These are phyloP conservation scores for Cytospora paraplurivora DNA, from an alignment of 2,329 filamentous ascomycete genomes.

Conservation along the genomic window DNA sequence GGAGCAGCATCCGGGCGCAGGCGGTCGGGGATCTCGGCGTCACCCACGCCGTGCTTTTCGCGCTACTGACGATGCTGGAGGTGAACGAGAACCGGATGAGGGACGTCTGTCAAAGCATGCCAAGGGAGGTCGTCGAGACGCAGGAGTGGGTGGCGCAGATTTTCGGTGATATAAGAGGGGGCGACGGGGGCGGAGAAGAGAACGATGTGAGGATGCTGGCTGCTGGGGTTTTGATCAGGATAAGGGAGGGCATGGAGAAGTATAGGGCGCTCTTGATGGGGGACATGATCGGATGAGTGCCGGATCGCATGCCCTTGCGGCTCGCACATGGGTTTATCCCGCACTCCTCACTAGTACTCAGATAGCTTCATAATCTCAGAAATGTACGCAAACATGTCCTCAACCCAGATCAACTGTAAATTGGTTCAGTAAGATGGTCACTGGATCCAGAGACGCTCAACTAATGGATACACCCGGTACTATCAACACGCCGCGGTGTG, in stretches of 20 bases:
- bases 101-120: conserved; percentile 71
- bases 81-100: conserved; percentile 74
- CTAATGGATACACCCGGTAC: neutral
- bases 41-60: conserved; percentile 74
- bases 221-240: conserved; percentile 74
- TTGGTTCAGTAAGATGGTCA: neutral
- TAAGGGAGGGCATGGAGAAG: conserved; percentile 79
- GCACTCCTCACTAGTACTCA: too few species aligned
- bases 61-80: conserved; percentile 78
- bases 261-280: conserved; percentile 79
- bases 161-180: conserved; percentile 63
- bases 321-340: neutral
- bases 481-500: neutral
- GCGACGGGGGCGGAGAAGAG: conserved; percentile 64
- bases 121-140: conserved; percentile 79
- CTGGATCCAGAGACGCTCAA: neutral
- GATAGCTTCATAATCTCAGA: too few species aligned
- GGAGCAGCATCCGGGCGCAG: conserved; percentile 58
- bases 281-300: conserved; percentile 51
- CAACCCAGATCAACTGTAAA: too few species aligned
- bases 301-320: neutral
- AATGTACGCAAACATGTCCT: too few species aligned
- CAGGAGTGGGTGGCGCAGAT: conserved; percentile 81
- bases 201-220: conserved; percentile 78
- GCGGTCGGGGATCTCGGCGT: conserved; percentile 65